Base-by-base conservation (phyloP, 1,284 basidiomycete species). In the Fomitopsis betulina region DNA sequence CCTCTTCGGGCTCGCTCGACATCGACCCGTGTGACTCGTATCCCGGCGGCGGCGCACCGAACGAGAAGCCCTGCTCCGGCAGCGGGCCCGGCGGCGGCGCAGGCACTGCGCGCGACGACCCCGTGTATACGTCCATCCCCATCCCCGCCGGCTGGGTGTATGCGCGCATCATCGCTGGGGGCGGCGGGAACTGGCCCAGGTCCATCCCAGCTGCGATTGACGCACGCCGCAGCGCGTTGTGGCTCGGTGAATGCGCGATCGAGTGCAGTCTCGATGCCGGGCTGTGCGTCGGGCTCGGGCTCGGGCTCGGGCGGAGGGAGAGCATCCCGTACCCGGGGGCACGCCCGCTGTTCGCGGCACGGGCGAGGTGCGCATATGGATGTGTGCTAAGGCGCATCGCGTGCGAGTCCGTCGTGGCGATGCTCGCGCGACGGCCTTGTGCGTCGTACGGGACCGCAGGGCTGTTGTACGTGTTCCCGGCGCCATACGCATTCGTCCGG, bases 71-170 rank as follows among this genome's bases (percentile, higher is more conserved):
- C 32, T 84, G 83, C 8, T 79, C 77, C 5, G 87, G 88, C n/a
- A 89, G 76, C 6, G 88, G 87, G 0, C 87, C 88, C 6, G 86
- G 83, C 51, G 85, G 79, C 10, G 84, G 83, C 2, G 83, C 78
- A 0, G 76, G 68, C 30, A 84, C 68, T 5, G 75, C 66, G 35
- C 86, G 81, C 32, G 79, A 68, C 15, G 81, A 77, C 57, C 82
- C 70, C 9, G 79, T 73, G 65, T 79, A 86, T 17, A 79, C 68
- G 19, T 74, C 74, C 25, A 21, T 17, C 35, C 17, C 45, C 45
- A 6, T 23, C 25, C 12, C 19, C 15, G 56, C n/a, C 17, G 58
- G 52, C 15, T 54, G 39, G 23, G 6, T 17, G 5, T 35, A n/a
- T 17, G 32, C 15, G 13, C 15, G 21, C 54, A 25, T 23, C 52